Base-by-base conservation (phyloP, 257 asterid genomes). In the Datura wrightii region DNA sequence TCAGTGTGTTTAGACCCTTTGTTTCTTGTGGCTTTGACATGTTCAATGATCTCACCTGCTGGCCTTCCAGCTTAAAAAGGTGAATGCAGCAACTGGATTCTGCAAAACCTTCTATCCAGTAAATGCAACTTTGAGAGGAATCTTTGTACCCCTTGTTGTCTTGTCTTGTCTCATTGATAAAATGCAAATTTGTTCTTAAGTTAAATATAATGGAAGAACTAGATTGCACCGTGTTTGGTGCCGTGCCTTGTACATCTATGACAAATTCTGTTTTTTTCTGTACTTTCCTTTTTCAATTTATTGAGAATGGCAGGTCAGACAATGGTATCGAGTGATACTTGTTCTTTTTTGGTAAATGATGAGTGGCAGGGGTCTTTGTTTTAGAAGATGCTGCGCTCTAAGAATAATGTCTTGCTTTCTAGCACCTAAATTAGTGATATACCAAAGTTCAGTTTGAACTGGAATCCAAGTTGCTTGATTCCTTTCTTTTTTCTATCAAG, bases 41-140 rank as follows among this genome's bases (percentile, higher is more conserved):
- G 72, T 59, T 31, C 65, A 79, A 15, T 36, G 65, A 76, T 56
- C 39, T 74, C 71, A n/a, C 83, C 69, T 16, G 79, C 54, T 59
- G 66, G 36, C 66, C 67, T 56, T 82, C 66, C 54, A 55, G 84
- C 83, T 24, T 80, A 67, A 24, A 14, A 34, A 24, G 59, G 70
- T 70, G 80, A 86, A 81, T 55, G 60, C 39, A 19, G 67, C 74
- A 41, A 79, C 67, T 87, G 83, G 67, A 42, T 83, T 65, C 85
- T 52, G 55, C 80, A 8, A 11, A 76, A 54, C 79, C 78, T 71
- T 10, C 76, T 86, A 19, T 79, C 59, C 60, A 83, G 41, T n/a
- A 24, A 69, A 63, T 85, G 74, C 85, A 74, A 37, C 86, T 4
- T 56, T 72, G 83, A 52, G 80, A 67, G 79, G 46, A 62, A 82